A percentile compares a stretch with the other conserved stretches of the same genome.
Conservation (phyloP, 805 yeast species). For the Cyberlindnera americana region DNA sequence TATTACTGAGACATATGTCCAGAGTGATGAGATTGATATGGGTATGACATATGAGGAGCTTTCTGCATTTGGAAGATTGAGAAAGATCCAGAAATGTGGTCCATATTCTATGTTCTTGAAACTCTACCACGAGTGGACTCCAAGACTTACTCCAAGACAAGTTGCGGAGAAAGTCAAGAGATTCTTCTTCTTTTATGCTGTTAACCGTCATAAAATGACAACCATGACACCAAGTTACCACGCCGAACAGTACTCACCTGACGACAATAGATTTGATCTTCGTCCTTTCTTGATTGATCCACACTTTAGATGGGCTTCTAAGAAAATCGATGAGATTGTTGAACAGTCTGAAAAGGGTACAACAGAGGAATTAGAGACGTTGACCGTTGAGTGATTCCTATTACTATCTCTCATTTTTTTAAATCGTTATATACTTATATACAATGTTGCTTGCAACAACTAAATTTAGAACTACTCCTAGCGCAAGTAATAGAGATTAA, state of each 20-base stretch:
- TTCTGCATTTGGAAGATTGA: slow-evolving; percentile 81
- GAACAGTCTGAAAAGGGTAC: slow-evolving; percentile 45
- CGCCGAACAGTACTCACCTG: slow-evolving; percentile 98
- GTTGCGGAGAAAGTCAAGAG: slow-evolving; percentile 90
- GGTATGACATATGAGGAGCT: slow-evolving; percentile 96
- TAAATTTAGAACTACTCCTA: too few species aligned
- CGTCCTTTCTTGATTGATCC: slow-evolving; percentile 95
- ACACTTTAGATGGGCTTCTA: slow-evolving; percentile 82
- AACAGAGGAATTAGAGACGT: slow-evolving; percentile 30
- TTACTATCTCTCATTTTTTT: too few species aligned
- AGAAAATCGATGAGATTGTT: slow-evolving; percentile 80
- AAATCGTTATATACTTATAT: too few species aligned
- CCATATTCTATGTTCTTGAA: slow-evolving; percentile 94
- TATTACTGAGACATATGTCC: slow-evolving; percentile 86
- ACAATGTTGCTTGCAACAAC: too few species aligned
- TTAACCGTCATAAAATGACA: slow-evolving; percentile 96
- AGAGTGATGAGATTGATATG: slow-evolving; percentile 96
- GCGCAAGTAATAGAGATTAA: too few species aligned
- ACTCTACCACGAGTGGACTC: slow-evolving; percentile 89
- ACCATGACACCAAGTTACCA: slow-evolving; percentile 97
- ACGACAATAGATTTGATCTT: slow-evolving; percentile 92
- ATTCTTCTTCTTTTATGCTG: slow-evolving; percentile 90
- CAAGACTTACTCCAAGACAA: slow-evolving; percentile 73
- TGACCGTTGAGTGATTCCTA: slow-evolving; percentile 45
- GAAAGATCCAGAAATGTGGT: slow-evolving; percentile 93